Evolutionary conservation across 2,329 filamentous ascomycete species (phyloP), one percentile per base, ranked within the genome.

Genomic region (Talaromyces funiculosus): DNA sequence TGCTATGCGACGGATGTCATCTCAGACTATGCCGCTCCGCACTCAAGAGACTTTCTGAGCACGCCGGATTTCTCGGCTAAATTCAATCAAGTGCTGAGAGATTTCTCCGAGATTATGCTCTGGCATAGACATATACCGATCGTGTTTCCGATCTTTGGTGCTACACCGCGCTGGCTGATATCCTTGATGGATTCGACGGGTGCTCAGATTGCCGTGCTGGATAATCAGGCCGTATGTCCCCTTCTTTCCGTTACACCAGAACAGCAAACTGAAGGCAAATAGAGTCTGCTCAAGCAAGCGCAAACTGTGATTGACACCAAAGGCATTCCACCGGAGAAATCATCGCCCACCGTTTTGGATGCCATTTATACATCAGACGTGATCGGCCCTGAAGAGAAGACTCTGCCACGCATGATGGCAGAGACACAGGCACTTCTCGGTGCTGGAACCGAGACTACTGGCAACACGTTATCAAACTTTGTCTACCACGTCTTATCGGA

Each of bases 371-470:
- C 35, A 31, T 62, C 61, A 20, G 53, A 60, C 16, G 20, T 55
- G 14, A 54, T 62, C 16, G 61, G 57, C 3, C 57, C 33, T 7
- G 61, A 62, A 42, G 61, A 62, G 18, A 62, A 62, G 57, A 62
- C 57, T 18, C 53, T 62, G 10, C 57, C 57, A 24, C 68, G 71
- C 5, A 65, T 73, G n/a, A 60, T 64, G 53, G 64, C 69, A n/a
- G 72, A 73, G 63, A 69, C 69, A 9, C 63, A 64, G 31, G 60
- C 66, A 1, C 61, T 74, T 2, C 54, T 72, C 6, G 67, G 63
- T 20, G 68, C 68, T 18, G 72, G 69, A 10, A 65, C 68, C 9
- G 65, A 66, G 12, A 73, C 70, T 5, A 70, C 67, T 0, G 61
- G 61, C 20, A 62, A 62, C n/a, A 68, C 66, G 0, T 63, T 66